Percentiles rank a stretch among this genome's conserved stretches.
Evolutionary conservation across 495 filamentous ascomycete species (phyloP).

Genomic region (Penicillium daleae): DNA sequence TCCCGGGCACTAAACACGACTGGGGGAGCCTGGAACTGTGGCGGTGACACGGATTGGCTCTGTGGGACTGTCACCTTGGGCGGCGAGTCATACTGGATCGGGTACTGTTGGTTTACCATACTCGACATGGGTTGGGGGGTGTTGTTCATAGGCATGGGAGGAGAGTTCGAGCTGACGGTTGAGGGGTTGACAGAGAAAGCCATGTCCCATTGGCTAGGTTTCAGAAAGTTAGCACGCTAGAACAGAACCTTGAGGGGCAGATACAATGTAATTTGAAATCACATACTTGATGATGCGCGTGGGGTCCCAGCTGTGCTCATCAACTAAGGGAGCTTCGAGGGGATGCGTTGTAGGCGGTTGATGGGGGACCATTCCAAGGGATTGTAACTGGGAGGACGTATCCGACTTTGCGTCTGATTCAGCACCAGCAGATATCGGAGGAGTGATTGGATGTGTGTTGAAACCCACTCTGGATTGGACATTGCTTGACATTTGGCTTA

Average conservation of each 20-base stretch:
- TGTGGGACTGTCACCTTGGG: constrained; percentile 39
- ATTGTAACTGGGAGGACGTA: constrained; percentile 72
- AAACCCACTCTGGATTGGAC: constrained; percentile 73
- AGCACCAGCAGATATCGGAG: constrained; percentile 76
- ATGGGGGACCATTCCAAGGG: constrained; percentile 72
- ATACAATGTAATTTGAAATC: not conserved
- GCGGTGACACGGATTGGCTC: constrained; percentile 55
- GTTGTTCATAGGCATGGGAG: constrained; percentile 45
- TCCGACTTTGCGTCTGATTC: constrained; percentile 74
- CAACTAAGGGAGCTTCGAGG: constrained; percentile 62
- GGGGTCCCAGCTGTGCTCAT: constrained; percentile 85
- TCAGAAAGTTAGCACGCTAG: constrained; percentile 29
- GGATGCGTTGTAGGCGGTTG: constrained; percentile 48
- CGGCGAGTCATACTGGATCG: constrained; percentile 43
- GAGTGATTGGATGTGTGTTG: constrained; percentile 75
- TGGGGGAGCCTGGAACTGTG: constrained; percentile 58
- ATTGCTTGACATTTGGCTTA: constrained; percentile 35
- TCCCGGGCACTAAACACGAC: constrained; percentile 88
- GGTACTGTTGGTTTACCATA: constrained; percentile 39
- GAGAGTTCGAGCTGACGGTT: constrained; percentile 53
- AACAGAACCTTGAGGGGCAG: not conserved
- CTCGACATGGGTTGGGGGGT: constrained; percentile 37
- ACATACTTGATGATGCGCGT: constrained; percentile 91
- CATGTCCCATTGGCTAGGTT: constrained; percentile 83
- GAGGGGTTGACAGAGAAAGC: constrained; percentile 74